Base-by-base conservation (phyloP, 148 eudicot species). In the Agrostemma githago region DNA sequence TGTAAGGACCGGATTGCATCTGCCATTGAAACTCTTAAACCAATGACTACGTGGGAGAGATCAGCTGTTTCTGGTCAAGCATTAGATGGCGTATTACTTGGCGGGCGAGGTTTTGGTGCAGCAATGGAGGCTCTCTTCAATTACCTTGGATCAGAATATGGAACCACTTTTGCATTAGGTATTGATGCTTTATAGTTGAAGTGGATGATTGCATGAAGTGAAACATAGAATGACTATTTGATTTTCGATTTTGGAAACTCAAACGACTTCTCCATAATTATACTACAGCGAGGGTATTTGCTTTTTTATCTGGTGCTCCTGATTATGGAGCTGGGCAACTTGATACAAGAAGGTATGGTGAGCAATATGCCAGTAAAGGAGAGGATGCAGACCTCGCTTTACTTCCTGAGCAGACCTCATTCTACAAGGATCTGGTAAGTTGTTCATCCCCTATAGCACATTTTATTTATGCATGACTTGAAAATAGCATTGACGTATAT, bases 361-460 rank as follows among this genome's bases (percentile, higher is more conserved):
- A 94, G 85, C 98, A 94, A 75, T 94, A 94, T 86, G 98, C 98
- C 69, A 94, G 98, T 80, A 94, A 86, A 88, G 83, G 98, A 83
- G 98, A 94, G 89, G 98, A 94, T 86, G 98, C 98, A 51, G 98
- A 94, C 78, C 97, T 78, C 75, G 97, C 98, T 82, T 81, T 94
- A 78, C 97, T 94, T 81, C 98, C 98, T 34, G 98, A 94, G 83
- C 98, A 94, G 86, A 94, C 98, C 61, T 91, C 98, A 58, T 94
- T 94, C 72, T 94, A 94, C 81, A 94, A 82, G 84, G 98, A 94
- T 70, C 73, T 94, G 96, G 98, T 94, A 87, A 71, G 72, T 19
- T 79, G 5, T 84, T 66, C 56, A 64, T 58, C 17, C 78, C 17
- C 78, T 53, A 34, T 51, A 34, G 11, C 78, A 16, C 16, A 61